Evolutionary conservation across 768 basidiomycete species (phyloP).

Genomic region (Hemileccinum rubropunctum): DNA sequence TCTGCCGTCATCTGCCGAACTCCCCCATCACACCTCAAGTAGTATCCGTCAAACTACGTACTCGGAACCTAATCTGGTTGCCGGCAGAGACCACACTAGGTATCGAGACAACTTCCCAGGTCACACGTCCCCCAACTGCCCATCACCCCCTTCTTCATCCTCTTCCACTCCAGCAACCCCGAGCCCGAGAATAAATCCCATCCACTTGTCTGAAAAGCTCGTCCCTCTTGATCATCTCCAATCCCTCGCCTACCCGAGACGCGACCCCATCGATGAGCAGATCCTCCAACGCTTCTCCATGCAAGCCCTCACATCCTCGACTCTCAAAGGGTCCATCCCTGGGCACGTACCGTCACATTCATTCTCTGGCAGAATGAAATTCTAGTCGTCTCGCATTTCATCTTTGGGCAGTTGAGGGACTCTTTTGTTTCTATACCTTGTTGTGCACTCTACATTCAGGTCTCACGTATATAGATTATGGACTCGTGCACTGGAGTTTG

Average conservation of each 20-base stretch:
- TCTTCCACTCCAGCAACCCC: conserved; percentile 40
- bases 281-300: conserved; percentile 55
- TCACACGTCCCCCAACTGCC: conserved; percentile 24
- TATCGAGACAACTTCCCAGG: conserved; percentile 21
- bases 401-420: not conserved
- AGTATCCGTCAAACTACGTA: conserved; percentile 31
- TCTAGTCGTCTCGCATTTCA: conserved; percentile 4
- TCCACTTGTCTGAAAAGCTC: conserved; percentile 36
- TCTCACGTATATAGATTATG: conserved; percentile 29
- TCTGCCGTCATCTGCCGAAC: conserved; percentile 28
- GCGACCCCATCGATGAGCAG: conserved; percentile 65
- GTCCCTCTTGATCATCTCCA: conserved; percentile 67
- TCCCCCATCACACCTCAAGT: conserved; percentile 19
- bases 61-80: conserved; percentile 29
- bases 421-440: conserved; percentile 6
- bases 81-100: conserved; percentile 18
- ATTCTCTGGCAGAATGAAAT: conserved; percentile 27
- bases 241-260: conserved; percentile 48
- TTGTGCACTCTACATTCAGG: conserved; percentile 22
- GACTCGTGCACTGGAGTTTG: conserved; percentile 25
- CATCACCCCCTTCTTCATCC: conserved; percentile 36
- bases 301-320: conserved; percentile 20
- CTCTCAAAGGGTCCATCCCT: conserved; percentile 16
- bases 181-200: conserved; percentile 24
- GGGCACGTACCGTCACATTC: conserved; percentile 17